phyloP scores from a whole-genome alignment of 306 rosid genomes.

The Trifolium dubium region DNA sequence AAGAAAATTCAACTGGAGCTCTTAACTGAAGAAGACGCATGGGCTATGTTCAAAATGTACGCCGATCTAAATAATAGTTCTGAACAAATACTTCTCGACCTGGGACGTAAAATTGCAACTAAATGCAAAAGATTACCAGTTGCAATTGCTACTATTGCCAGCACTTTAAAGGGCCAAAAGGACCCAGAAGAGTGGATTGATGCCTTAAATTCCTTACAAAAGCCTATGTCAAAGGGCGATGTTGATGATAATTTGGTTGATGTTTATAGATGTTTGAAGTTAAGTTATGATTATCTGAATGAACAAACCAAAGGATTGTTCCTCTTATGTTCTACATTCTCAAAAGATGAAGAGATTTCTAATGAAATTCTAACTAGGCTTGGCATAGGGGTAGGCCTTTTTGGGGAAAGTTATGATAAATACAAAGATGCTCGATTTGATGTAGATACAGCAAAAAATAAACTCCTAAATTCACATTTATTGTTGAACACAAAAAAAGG shows the following conservation, averaged over 20 bases:
- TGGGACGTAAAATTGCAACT: neutral
- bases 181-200: neutral
- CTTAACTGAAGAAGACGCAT: conserved; percentile 3
- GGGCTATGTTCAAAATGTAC: neutral
- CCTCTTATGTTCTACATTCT: conserved; percentile 35
- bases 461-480: conserved; percentile 34
- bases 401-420: neutral
- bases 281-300: conserved; percentile 16
- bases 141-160: conserved; percentile 14
- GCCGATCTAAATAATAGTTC: neutral
- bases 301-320: neutral
- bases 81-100: no score
- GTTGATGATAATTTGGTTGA: neutral
- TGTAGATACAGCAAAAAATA: neutral
- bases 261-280: neutral
- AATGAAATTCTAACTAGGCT: neutral
- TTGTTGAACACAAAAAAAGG: neutral
- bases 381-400: neutral
- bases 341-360: conserved; percentile 35
- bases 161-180: neutral
- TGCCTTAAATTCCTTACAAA: neutral
- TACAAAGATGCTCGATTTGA: neutral
- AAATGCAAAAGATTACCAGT: conserved; percentile 38
- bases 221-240: neutral
- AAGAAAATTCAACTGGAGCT: neutral